Evolutionary conservation across 108 stramenopile genomes (phyloP), one percentile per base, ranked within the genome.

Genomic region (Skeletonema menzelii): DNA sequence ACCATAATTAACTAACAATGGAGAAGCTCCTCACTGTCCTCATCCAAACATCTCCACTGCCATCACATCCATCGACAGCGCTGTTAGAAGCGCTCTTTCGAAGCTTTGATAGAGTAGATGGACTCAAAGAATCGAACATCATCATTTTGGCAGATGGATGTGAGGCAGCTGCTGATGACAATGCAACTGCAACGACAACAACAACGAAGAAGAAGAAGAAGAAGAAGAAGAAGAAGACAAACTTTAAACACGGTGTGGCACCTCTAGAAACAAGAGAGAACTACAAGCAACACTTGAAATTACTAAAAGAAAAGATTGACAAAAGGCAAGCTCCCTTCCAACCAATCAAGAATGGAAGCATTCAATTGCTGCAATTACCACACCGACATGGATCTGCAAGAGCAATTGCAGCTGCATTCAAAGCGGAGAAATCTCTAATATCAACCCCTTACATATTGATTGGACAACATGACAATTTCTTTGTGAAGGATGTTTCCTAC

Each of bases 381-480:
- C 3, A 42, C 14, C 57, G 65, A n/a, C 76, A 72, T 62, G 71
- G 66, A 13, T 71, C 81, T 31, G 76, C 70, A 37, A 58, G 37
- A 14, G 71, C 71, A 40, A 61, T 67, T 20, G 37, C 62, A 46
- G 57, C 62, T 15, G 76, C 59, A 20, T 46, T 82, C 31, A 10
- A 42, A 14, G 49, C 8, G 17, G 49, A 15, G 6, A 2, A 17
- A 37, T 37, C 35, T 37, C 0, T 37, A 7, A 71, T 72, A 46
- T 26, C 30, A 8, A 82, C 76, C n/a, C 81, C 81, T 32, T 72
- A 65, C 31, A 70, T 82, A 5, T 72, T 77, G 81, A 47, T 82
- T 44, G 76, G 56, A 31, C 81, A 82, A 61, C 81, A 82, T 62
- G 81, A 82, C 27, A 82, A 82, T 32, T 82, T 82, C 56, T 82